Conservation (phyloP, 345 rosid genomes). For the Passiflora organensis region DNA sequence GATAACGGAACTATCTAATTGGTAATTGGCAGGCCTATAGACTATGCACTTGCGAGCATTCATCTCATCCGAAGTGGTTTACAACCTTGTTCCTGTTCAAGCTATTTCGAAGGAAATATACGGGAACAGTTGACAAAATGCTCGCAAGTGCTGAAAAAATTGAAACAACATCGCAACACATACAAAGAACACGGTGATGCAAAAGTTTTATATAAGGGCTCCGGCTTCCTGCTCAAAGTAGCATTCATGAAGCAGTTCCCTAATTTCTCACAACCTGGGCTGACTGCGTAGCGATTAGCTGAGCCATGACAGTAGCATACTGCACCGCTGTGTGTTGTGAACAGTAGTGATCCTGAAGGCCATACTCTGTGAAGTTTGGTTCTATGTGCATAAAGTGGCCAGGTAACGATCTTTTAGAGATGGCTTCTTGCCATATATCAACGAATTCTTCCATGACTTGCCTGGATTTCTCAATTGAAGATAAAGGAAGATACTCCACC, state of each 20-base stretch:
- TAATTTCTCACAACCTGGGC: constrained; percentile 49
- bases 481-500: constrained; percentile 89
- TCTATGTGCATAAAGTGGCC: constrained; percentile 68
- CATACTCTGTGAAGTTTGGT: constrained; percentile 64
- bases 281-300: constrained; percentile 71
- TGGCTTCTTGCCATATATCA: constrained; percentile 72
- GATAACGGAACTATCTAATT: too few relatives aligned
- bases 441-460: constrained; percentile 74
- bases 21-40: too few relatives aligned
- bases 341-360: constrained; percentile 59
- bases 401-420: constrained; percentile 65
- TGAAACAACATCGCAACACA: too few relatives aligned
- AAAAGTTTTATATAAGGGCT: too few relatives aligned
- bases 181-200: too few relatives aligned
- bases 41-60: too few relatives aligned
- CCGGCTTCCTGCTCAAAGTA: too few relatives aligned
- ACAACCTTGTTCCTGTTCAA: too few relatives aligned
- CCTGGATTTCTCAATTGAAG: constrained; percentile 66
- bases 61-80: too few relatives aligned
- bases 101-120: too few relatives aligned
- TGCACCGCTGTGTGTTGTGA: constrained; percentile 85
- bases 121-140: too few relatives aligned
- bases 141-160: too few relatives aligned
- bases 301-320: constrained; percentile 73
- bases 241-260: background rate